Evolutionary conservation across 2,329 filamentous ascomycete species (phyloP), one percentile per base, ranked within the genome.

Genomic region (Dactylellina leptospora): DNA sequence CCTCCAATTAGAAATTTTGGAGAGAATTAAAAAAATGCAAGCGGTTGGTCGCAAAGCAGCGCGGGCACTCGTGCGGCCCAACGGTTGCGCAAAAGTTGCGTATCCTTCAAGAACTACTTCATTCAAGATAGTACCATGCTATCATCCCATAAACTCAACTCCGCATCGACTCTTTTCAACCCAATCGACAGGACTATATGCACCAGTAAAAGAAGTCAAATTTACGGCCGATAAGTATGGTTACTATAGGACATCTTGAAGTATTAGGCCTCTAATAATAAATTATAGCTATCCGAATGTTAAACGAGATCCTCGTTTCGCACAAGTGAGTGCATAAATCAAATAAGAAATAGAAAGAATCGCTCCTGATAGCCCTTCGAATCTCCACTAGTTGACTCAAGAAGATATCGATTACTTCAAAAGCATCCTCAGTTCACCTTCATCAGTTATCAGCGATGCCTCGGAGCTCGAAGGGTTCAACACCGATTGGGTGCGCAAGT

Each of bases 401-500:
- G 89, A 93, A 38, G 90, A 99, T 83, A 90, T 97, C 59, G 83
- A 87, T 51, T 88, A 86, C 81, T 97, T 99, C 84, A 88, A 89
- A 79, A 83, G 87, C 18, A 81, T 97, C n/a, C 85, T 99, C 30
- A 91, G 92, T 61, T 85, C 86, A 51, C 87, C 89, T 33, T 90
- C 90, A 33, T 92, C 92, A 1, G 84, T 97, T 55, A 86, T 97
- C 73, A 93, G 97, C 25, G 75, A 73, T 82, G 73, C 74, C 27
- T 79, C 87, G 11, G 82, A 95, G 97, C 78, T 85, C 97, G 75
- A 91, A 95, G 79, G 86, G 5, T 99, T 92, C 85, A 99, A 99
- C 81, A 87, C 88, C 79, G 95, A 99, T 82, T 99, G 96, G 95
- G 97, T 99, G 93, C 89, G 91, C 81, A 99, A 99, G 82, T 99